Base-by-base conservation (phyloP, 306 rosid genomes). In the Cyclanthera cordifolia region DNA sequence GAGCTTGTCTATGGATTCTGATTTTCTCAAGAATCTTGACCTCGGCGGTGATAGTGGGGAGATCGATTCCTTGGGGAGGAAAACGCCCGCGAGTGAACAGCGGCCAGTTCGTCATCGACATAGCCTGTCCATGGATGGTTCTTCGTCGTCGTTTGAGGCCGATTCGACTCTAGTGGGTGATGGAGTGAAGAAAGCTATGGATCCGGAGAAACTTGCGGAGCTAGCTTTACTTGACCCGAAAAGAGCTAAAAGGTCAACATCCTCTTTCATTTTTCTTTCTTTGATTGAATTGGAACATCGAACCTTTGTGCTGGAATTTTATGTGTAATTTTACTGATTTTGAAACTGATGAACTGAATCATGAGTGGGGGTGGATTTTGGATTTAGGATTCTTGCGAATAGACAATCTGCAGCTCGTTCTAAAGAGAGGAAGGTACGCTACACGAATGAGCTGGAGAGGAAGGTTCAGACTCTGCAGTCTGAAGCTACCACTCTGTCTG, bases 401-500 rank as follows among this genome's bases (percentile, higher is more conserved):
- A 83, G 99, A 70, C 96, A 90, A 83, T 93, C 99, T 4, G 99
- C 99, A 1, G 99, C 99, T 5, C 81, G 99, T 67, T 93, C 99
- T 0, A 93, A 93, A 81, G 99, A 93, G 87, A 84, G 99, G 77
- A 93, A 93, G 76, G 79, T 83, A 24, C 87, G 96, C 4, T 93
- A 93, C 66, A 85, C 93, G 13, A 79, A 64, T 70, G 99, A 93
- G 78, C 74, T 93, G 85, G 99, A 93, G 83, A 87, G 85, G 89
- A 93, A 88, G 87, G 96, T 93, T 47, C 99, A 93, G 80, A 93
- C 95, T 2, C 96, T 93, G 82, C 96, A 93, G 82, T 78, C 88
- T 3, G 99, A 93, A 82, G 99, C 99, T 71, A 93, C 96, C 72
- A 93, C 90, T 43, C 96, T 93, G 43, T 93, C 99, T 39, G 95